Evolutionary conservation across 2,329 filamentous ascomycete species (phyloP).

Genomic region (Ophiostoma angusticollis): DNA sequence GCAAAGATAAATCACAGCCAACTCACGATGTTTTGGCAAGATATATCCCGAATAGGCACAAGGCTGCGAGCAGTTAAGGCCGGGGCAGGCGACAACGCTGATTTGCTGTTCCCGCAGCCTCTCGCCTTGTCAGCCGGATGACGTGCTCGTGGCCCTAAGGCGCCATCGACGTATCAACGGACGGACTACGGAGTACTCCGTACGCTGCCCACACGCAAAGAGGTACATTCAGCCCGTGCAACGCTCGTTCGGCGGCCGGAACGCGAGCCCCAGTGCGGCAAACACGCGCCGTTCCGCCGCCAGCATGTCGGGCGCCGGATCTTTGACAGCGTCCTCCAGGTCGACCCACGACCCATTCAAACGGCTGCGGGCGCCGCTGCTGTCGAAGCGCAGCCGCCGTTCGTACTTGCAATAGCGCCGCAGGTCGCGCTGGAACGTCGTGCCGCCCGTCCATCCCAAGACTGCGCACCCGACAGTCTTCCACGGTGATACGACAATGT

Average conservation of each 20-base stretch:
- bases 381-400: slow-evolving; percentile 77
- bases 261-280: slow-evolving; percentile 57
- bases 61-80: background rate
- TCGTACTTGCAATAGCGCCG: slow-evolving; percentile 63
- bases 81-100: background rate
- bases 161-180: no score
- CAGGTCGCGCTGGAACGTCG: slow-evolving; percentile 80
- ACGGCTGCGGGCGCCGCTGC: slow-evolving; percentile 65
- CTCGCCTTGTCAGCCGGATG: no score
- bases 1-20: background rate
- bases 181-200: no score
- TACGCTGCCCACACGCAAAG: no score
- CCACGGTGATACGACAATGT: slow-evolving; percentile 87
- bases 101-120: slow-evolving; percentile 6
- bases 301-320: slow-evolving; percentile 47
- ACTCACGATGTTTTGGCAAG: background rate
- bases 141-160: slow-evolving; percentile 15
- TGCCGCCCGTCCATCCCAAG: slow-evolving; percentile 77
- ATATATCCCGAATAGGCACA: background rate
- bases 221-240: slow-evolving; percentile 55
- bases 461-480: slow-evolving; percentile 79
- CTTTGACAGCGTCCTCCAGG: slow-evolving; percentile 42
- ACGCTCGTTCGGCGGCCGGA: slow-evolving; percentile 51
- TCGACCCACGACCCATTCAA: slow-evolving; percentile 57
- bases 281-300: slow-evolving; percentile 75